Percentiles rank a stretch among this genome's conserved stretches.
These are phyloP conservation scores for Gremmenia infestans DNA, from an alignment of 2,329 filamentous ascomycete species.

Conservation along the genomic window DNA sequence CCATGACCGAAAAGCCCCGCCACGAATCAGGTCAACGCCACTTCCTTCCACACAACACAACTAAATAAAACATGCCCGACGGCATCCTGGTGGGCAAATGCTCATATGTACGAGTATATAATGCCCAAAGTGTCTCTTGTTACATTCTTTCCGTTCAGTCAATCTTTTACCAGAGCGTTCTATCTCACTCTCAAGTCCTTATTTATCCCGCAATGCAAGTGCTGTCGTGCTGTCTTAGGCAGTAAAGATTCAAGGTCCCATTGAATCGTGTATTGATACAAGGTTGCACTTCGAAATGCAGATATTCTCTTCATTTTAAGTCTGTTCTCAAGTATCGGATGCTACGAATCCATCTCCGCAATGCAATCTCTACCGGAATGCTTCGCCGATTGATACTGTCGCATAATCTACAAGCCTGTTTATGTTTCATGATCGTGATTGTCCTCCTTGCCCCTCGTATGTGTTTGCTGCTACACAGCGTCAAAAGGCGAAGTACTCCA, in stretches of 20 bases:
- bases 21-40: not conserved
- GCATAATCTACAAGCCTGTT: conserved; percentile 9
- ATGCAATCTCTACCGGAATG: conserved; percentile 12
- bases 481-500: not conserved
- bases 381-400: conserved; percentile 6
- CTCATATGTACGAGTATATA: not conserved
- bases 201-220: not conserved
- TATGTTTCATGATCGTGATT: conserved; percentile 13
- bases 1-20: not conserved
- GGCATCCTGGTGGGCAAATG: not conserved
- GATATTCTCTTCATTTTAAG: not conserved
- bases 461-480: not conserved
- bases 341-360: conserved; percentile 3
- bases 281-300: not conserved
- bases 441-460: conserved; percentile 12
- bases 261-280: not conserved
- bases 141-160: not conserved
- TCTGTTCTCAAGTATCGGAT: conserved; percentile 14
- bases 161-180: not conserved
- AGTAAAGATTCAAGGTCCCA: not conserved
- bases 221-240: not conserved
- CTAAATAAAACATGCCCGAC: not conserved
- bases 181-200: not conserved
- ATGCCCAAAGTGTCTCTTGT: not conserved
- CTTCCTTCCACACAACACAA: not conserved